A percentile compares a stretch with the other conserved stretches of the same genome.
Evolutionary conservation across 2,329 filamentous ascomycete genomes (phyloP).

Genomic region (Onygena corvina): DNA sequence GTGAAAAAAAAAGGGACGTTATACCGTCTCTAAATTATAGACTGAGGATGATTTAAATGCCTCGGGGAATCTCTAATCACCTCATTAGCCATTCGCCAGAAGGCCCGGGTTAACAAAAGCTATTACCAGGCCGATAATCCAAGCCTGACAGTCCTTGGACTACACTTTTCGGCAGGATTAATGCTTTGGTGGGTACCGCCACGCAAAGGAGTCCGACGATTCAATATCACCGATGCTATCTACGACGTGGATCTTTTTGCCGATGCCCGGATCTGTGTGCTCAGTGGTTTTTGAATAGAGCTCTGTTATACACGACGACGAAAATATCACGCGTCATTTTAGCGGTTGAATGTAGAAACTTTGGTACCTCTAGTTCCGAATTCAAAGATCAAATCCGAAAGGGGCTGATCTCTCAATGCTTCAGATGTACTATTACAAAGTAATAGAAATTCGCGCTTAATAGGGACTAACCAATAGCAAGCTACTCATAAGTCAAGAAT

Average conservation of each 20-base stretch:
- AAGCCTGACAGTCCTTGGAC: conserved; percentile 20
- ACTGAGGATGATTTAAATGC: conserved; percentile 2
- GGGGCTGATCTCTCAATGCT: too few species aligned
- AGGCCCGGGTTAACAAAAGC: conserved; percentile 15
- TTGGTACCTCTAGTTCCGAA: too few species aligned
- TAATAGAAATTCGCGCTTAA: too few species aligned
- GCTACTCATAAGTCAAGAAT: too few species aligned
- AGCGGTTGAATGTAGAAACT: background rate
- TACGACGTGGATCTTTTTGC: conserved; percentile 19
- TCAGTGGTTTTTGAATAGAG: conserved; percentile 22
- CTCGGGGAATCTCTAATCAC: background rate
- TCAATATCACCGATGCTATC: conserved; percentile 18
- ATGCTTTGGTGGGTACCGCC: conserved; percentile 18
- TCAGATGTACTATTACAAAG: too few species aligned
- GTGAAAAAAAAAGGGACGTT: conserved; percentile 19
- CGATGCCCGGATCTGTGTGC: conserved; percentile 11
- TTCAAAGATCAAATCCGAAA: too few species aligned
- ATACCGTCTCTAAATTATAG: background rate
- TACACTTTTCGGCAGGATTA: conserved; percentile 14
- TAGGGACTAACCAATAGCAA: too few species aligned
- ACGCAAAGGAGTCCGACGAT: too few species aligned
- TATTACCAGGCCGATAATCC: conserved; percentile 17
- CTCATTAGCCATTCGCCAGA: background rate
- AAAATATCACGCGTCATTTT: conserved; percentile 14
- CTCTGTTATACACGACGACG: conserved; percentile 18